phyloP scores from a whole-genome alignment of 139 green algal species.

The Asterochloris sp. region DNA sequence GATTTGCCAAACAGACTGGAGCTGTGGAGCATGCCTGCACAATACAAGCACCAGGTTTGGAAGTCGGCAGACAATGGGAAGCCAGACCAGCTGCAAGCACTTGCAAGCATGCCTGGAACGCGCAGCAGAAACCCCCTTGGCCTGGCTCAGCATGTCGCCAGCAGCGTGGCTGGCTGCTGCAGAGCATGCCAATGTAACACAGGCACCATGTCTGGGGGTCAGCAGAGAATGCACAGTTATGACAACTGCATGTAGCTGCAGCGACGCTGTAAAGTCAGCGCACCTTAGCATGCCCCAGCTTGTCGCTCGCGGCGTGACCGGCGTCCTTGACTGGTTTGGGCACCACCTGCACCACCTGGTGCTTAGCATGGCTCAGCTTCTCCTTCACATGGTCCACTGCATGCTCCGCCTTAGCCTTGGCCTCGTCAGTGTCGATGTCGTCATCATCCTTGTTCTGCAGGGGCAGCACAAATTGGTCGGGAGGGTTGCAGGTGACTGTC shows the following conservation, averaged over 20 bases:
- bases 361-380: not conserved
- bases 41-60: too few relatives aligned
- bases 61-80: too few relatives aligned
- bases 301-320: constrained; percentile 1
- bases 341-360: constrained; percentile 8
- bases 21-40: too few relatives aligned
- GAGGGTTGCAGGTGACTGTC: not conserved
- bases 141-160: not conserved
- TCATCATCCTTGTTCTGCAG: constrained; percentile 5
- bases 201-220: not conserved
- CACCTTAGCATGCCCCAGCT: constrained; percentile 9
- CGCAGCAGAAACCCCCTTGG: too few relatives aligned
- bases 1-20: too few relatives aligned
- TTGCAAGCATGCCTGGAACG: too few relatives aligned
- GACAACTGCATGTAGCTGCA: not conserved
- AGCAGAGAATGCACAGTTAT: too few relatives aligned
- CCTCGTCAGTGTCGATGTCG: constrained; percentile 12
- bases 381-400: too few relatives aligned
- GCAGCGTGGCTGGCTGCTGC: not conserved
- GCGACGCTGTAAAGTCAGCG: not conserved
- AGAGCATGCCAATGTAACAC: not conserved
- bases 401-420: not conserved
- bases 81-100: too few relatives aligned
- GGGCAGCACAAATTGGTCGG: not conserved
- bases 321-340: constrained; percentile 13